A percentile compares a stretch with the other conserved stretches of the same genome.
These are phyloP conservation scores for Cytospora piceicola DNA, from an alignment of 2,329 filamentous ascomycete genomes.

Conservation along the genomic window DNA sequence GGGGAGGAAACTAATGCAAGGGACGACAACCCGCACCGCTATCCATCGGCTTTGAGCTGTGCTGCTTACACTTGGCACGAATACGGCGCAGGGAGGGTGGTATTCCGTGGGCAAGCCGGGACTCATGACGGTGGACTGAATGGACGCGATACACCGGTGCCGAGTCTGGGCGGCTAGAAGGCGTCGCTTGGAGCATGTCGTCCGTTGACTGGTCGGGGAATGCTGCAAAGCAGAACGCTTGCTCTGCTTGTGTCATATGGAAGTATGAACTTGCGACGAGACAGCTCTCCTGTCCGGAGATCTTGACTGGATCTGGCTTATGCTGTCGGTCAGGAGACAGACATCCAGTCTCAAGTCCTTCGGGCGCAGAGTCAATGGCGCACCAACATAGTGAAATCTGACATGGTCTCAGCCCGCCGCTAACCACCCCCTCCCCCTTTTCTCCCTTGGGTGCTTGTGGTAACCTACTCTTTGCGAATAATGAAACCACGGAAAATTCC, in stretches of 20 bases:
- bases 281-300: background rate
- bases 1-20: slow-evolving; percentile 16
- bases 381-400: background rate
- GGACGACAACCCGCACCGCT: slow-evolving; percentile 9
- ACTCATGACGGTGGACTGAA: background rate
- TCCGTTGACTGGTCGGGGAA: slow-evolving; percentile 8
- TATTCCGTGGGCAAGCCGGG: slow-evolving; percentile 4
- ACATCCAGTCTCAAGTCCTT: too few species aligned
- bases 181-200: slow-evolving; percentile 2
- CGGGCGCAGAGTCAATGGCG: background rate
- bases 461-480: background rate
- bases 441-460: background rate
- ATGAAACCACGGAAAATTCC: background rate
- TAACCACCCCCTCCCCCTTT: too few species aligned
- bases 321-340: background rate
- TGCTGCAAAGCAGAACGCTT: slow-evolving; percentile 12
- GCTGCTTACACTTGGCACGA: slow-evolving; percentile 7
- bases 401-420: background rate
- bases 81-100: slow-evolving; percentile 5
- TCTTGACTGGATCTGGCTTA: background rate
- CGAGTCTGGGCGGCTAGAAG: background rate
- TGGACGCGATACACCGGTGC: slow-evolving; percentile 3
- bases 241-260: slow-evolving; percentile 1
- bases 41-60: background rate
- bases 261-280: background rate